Conservation (phyloP, 352 stramenopile genomes). For the Phytophthora syringae region DNA sequence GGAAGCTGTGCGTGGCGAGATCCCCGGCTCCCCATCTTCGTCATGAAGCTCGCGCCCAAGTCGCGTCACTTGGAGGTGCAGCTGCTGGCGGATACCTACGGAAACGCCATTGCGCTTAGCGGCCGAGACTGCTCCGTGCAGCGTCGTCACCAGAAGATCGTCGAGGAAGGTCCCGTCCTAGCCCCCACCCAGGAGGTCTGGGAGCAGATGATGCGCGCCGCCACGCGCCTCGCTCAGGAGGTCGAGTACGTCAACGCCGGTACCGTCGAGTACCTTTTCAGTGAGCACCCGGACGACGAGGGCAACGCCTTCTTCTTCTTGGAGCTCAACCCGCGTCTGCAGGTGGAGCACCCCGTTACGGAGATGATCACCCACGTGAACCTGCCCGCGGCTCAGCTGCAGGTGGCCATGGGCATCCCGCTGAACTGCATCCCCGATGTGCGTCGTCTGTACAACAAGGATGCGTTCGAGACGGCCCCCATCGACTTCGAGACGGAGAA, state of each 20-base stretch:
- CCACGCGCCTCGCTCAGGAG: slow-evolving; percentile 97
- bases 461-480: slow-evolving; percentile 88
- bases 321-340: slow-evolving; percentile 99
- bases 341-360: slow-evolving; percentile 99
- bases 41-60: slow-evolving; percentile 98
- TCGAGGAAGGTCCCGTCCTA: slow-evolving; percentile 98
- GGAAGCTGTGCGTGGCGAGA: slow-evolving; percentile 97
- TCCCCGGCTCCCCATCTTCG: slow-evolving; percentile 99
- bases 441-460: slow-evolving; percentile 96
- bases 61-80: slow-evolving; percentile 99
- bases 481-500: slow-evolving; percentile 97
- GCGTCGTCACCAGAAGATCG: slow-evolving; percentile 99
- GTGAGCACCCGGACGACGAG: slow-evolving; percentile 90
- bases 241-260: slow-evolving; percentile 99
- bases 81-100: slow-evolving; percentile 98
- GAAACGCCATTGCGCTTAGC: slow-evolving; percentile 98
- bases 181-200: slow-evolving; percentile 95
- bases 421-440: slow-evolving; percentile 99
- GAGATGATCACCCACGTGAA: slow-evolving; percentile 99
- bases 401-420: slow-evolving; percentile 99
- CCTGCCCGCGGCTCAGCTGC: slow-evolving; percentile 96
- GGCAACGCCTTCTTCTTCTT: slow-evolving; percentile 99
- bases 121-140: slow-evolving; percentile 99
- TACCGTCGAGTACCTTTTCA: slow-evolving; percentile 99
- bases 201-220: slow-evolving; percentile 98